Base-by-base conservation (phyloP, 345 rosid species). In the Dovyalis caffra region DNA sequence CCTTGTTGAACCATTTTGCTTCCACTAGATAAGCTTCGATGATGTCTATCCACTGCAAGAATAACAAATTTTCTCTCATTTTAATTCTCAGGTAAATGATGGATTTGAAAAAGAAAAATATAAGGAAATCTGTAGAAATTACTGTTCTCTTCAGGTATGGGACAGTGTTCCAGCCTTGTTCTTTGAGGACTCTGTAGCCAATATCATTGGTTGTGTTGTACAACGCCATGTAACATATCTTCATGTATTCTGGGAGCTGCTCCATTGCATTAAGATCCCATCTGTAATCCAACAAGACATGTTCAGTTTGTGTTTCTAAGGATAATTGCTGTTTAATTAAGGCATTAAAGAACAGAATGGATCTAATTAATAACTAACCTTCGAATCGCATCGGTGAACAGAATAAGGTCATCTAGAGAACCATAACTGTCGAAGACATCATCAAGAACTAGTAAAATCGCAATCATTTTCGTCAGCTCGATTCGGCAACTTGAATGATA, bases 121-220 rank as follows among this genome's bases (percentile, higher is more conserved):
- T n/a, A 15, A n/a, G 34, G 0, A 14, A 20, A 58, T 25, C 31
- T 6, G 23, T 25, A 2, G 10, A 5, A 25, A 35, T 34, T 77
- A 81, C 84, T 70, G 80, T 72, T 70, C 74, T 47, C 66, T 77
- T 64, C 21, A 81, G 66, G 26, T 77, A 66, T 1, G 78, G 70
- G 20, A 81, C 75, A 34, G 66, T 33, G 66, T 53, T 69, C 72
- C 70, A 77, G 57, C 78, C 84, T 14, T 81, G 78, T 43, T 66
- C 65, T 66, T 81, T 81, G 11, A 81, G 76, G 60, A 77, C 23
- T 61, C 53, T 66, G 23, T 47, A 77, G 18, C 65, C 77, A 63
- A 81, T 77, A 31, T 81, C 78, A 74, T 81, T 81, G 28, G 81
- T 77, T 1, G 78, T 76, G 71, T 77, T 77, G 76, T 77, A 70